A percentile compares a stretch with the other conserved stretches of the same genome.
These are phyloP conservation scores for Trichomonas tenax DNA, from an alignment of 208 protist genomes.

Conservation along the genomic window DNA sequence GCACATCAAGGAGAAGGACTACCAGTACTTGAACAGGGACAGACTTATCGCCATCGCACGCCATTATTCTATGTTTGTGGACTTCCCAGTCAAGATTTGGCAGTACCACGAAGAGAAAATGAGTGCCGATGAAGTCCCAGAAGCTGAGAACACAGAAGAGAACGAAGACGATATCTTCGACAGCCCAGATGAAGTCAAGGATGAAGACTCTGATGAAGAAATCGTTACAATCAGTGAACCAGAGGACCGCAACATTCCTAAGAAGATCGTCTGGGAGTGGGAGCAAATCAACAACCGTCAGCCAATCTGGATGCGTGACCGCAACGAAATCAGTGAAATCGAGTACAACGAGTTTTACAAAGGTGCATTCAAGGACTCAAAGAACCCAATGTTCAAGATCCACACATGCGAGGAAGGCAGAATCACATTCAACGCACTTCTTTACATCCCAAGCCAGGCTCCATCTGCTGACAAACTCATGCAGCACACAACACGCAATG, in stretches of 20 bases:
- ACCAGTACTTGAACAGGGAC: conserved; percentile 69
- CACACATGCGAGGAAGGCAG: conserved; percentile 92
- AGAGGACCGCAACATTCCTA: conserved; percentile 54
- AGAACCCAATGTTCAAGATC: conserved; percentile 71
- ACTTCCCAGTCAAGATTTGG: conserved; percentile 63
- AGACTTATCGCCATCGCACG: conserved; percentile 49
- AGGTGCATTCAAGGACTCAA: conserved; percentile 67
- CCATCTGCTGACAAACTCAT: conserved; percentile 68
- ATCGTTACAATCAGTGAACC: conserved; percentile 16
- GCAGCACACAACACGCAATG: conserved; percentile 41
- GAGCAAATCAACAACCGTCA: conserved; percentile 82
- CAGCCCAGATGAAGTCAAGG: not conserved
- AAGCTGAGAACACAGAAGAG: conserved; percentile 35
- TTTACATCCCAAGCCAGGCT: conserved; percentile 82
- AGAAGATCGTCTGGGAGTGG: conserved; percentile 58
- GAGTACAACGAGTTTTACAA: conserved; percentile 99
- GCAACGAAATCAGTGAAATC: conserved; percentile 75
- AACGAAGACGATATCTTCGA: conserved; percentile 34
- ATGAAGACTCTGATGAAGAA: not conserved
- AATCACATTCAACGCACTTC: conserved; percentile 82
- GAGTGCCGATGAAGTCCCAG: not conserved
- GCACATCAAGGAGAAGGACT: conserved; percentile 76
- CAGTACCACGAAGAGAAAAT: not conserved
- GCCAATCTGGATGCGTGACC: conserved; percentile 88
- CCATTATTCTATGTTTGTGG: conserved; percentile 97